Base-by-base conservation (phyloP, 1,284 basidiomycete genomes). In the Cryptococcus sp. region DNA sequence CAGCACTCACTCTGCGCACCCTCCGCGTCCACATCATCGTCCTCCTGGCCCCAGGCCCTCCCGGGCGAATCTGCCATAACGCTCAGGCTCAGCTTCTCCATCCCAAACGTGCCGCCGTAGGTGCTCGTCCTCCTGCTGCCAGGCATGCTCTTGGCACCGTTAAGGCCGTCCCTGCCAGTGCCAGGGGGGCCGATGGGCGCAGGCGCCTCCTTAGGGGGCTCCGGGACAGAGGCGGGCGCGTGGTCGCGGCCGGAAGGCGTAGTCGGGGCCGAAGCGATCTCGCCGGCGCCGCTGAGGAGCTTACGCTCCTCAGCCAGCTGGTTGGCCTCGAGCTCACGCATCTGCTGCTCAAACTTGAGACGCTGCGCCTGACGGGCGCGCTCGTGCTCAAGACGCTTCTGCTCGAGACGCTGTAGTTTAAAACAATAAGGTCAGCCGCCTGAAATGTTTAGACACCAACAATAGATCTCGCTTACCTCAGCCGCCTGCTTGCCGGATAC, bases 331-430 rank as follows among this genome's bases (percentile, higher is more conserved):
- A 96, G 83, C 63, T 83, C 86, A 53, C 87, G 85, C 88, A 95
- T 94, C 78, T 95, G 90, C 67, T 93, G 89, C 77, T 94, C 93
- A 73, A 96, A 95, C 67, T 89, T 79, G 76, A 87, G 88, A 70
- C 91, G 86, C 76, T 95, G 92, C 55, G 89, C 77, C 46, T 80
- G 79, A 64, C 91, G 88, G 78, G 91, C 89, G 55, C 87, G 70
- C 76, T 94, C 90, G 73, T 95, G 90, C 76, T 94, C 90, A 63
- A 89, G 79, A 67, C 91, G 88, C 76, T 93, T 95, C 70, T 91
- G 81, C 76, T 93, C 89, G 61, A 93, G 85, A 63, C 88, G 87
- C 88, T 94, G 77, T 33, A 5, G 28, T 5, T 33, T 5, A 33
- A 9, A 33, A 33, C 62, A 33, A 53, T 40, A 35, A 47, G 44